A percentile compares a stretch with the other conserved stretches of the same genome.
Evolutionary conservation across 2,329 filamentous ascomycete genomes (phyloP).

Genomic region (Lomentospora prolificans): DNA sequence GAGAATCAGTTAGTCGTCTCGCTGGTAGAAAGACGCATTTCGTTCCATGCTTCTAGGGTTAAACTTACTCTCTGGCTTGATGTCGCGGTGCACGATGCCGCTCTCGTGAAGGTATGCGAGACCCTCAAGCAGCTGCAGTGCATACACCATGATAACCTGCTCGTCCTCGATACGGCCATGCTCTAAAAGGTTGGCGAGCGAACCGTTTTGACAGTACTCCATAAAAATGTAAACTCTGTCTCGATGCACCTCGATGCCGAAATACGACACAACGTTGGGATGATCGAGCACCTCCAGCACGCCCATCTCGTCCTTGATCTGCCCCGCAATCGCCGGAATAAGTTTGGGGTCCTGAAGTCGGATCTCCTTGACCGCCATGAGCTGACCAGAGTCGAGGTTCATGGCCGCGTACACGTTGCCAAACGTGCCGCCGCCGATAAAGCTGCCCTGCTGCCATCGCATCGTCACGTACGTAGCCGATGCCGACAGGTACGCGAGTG

Average conservation of each 20-base stretch:
- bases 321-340: conserved; percentile 85
- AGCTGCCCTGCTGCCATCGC: conserved; percentile 98
- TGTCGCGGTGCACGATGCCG: conserved; percentile 88
- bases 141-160: conserved; percentile 94
- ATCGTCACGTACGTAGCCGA: conserved; percentile 91
- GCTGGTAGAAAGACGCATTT: background rate
- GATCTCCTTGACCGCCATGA: conserved; percentile 99
- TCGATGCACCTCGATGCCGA: conserved; percentile 93
- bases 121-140: conserved; percentile 85
- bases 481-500: conserved; percentile 84
- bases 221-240: conserved; percentile 99
- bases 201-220: conserved; percentile 97
- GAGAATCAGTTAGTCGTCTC: background rate
- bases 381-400: conserved; percentile 88
- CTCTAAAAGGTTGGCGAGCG: conserved; percentile 78
- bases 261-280: conserved; percentile 95
- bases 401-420: conserved; percentile 96
- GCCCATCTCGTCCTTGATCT: conserved; percentile 95
- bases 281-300: conserved; percentile 93
- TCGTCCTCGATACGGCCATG: conserved; percentile 97
- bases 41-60: no score
- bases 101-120: conserved; percentile 88
- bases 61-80: conserved; percentile 89
- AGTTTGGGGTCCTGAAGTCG: conserved; percentile 91
- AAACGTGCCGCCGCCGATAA: conserved; percentile 92